Base-by-base conservation (phyloP, 192 early-diverging fungal genomes). In the Coemansia sp. region DNA sequence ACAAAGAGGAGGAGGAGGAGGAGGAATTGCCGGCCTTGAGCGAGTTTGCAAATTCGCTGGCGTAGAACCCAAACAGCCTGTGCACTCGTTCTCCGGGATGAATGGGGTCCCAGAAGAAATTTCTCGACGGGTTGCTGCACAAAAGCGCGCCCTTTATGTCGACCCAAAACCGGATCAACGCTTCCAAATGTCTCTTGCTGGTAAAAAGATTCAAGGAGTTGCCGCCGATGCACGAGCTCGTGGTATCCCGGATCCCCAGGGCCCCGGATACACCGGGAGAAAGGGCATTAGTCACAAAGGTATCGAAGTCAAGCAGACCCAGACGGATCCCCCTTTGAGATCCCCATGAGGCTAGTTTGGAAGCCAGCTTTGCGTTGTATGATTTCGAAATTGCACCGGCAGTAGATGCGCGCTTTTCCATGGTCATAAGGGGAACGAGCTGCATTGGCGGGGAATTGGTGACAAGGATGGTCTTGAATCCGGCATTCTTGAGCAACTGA, bases 61-160 rank as follows among this genome's bases (percentile, higher is more conserved):
- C 69, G 23, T 71, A 71, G 46, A 63, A 71, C 34, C 69, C 69
- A 29, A 71, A 71, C 45, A 71, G 54, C 29, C 69, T 23, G 29
- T 71, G 69, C 22, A 71, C 58, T 1, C 62, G 57, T 27, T 60
- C 69, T 24, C 53, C 50, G 1, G 69, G 69, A 22, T 71, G 69
- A 22, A 71, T 64, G 6, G 69, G 69, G 45, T 71, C 69, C 62
- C 62, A 71, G 58, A 71, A 71, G 42, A 61, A 65, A 19, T 50
- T 29, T 23, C 23, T 32, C 6, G 24, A 10, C 6, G 69, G 58
- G 2, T 54, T 48, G 22, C 54, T 32, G 35, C 69, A 71, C 14
- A 64, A 14, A 10, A 58, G 8, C 4, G 25, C 11, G 9, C 25
- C 57, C 39, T 27, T 45, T 5, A 47, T 23, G 22, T 58, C 42